Conservation (phyloP, 2,329 filamentous ascomycete genomes). For the Colletotrichum sp. region DNA sequence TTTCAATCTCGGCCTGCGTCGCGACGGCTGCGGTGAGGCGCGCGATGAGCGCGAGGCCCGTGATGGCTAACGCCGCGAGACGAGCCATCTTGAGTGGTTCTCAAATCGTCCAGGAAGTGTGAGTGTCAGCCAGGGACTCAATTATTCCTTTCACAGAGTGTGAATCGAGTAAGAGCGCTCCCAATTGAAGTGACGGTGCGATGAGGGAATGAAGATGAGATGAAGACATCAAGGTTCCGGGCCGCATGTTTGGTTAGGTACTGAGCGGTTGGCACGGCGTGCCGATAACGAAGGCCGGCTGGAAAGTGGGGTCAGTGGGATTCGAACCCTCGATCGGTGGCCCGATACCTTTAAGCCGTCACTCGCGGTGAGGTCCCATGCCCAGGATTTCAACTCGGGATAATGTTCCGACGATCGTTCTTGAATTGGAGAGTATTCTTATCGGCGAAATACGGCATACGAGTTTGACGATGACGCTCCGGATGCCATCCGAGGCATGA, state of each 20-base stretch:
- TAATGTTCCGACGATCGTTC: background rate
- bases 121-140: background rate
- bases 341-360: background rate
- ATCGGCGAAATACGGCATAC: fast-evolving
- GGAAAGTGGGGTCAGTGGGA: background rate
- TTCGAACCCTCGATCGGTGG: background rate
- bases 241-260: background rate
- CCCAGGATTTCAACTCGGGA: background rate
- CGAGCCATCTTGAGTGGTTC: background rate
- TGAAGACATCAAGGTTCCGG: background rate
- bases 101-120: background rate
- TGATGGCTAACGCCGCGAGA: background rate
- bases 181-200: background rate
- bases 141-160: no score
- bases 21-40: background rate
- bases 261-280: background rate
- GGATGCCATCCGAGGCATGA: background rate
- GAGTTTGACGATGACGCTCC: background rate
- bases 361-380: background rate
- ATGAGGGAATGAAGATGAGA: background rate
- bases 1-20: background rate
- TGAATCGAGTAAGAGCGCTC: background rate
- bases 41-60: background rate
- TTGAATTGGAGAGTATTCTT: background rate
- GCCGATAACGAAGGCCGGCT: background rate